Conservation (phyloP, 805 yeast species). For the Schwanniomyces vanrijiae region DNA sequence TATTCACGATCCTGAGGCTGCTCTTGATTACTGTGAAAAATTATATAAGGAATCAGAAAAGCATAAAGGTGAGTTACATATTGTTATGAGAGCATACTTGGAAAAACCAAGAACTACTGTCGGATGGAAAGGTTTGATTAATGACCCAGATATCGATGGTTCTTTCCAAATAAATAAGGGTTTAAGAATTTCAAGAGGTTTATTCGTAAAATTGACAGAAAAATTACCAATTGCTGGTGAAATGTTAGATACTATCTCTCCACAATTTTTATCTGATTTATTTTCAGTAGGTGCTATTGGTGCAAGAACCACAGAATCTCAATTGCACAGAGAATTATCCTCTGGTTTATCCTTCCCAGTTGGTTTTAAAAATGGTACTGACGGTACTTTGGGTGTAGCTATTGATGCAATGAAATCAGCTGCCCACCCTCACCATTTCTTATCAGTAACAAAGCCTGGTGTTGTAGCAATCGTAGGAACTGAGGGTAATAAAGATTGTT, state of each 20-base stretch:
- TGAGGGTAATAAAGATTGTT: slow-evolving; percentile 87
- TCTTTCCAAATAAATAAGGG: slow-evolving; percentile 95
- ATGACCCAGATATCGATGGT: slow-evolving; percentile 94
- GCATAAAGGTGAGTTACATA: slow-evolving; percentile 71
- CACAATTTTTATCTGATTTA: slow-evolving; percentile 90
- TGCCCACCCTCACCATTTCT: slow-evolving; percentile 88
- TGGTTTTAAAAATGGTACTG: slow-evolving; percentile 98
- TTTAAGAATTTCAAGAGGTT: slow-evolving; percentile 79
- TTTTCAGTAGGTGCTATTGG: slow-evolving; percentile 98
- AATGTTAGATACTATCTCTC: slow-evolving; percentile 97
- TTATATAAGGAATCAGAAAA: slow-evolving; percentile 59
- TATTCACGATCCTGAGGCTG: slow-evolving; percentile 91
- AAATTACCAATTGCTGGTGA: slow-evolving; percentile 93
- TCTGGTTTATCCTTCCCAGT: slow-evolving; percentile 97
- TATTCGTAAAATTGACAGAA: slow-evolving; percentile 81
- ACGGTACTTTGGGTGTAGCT: slow-evolving; percentile 92
- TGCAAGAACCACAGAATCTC: slow-evolving; percentile 98
- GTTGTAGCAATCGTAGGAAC: slow-evolving; percentile 95
- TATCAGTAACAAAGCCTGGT: slow-evolving; percentile 95
- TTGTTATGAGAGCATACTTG: slow-evolving; percentile 96
- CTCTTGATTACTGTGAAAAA: slow-evolving; percentile 79
- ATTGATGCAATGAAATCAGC: slow-evolving; percentile 94
- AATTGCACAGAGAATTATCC: slow-evolving; percentile 94
- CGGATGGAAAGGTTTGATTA: slow-evolving; percentile 98
- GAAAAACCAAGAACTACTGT: slow-evolving; percentile 99